These are phyloP conservation scores for Ligustrum vulgare DNA, from an alignment of 257 asterid species.

Conservation along the genomic window DNA sequence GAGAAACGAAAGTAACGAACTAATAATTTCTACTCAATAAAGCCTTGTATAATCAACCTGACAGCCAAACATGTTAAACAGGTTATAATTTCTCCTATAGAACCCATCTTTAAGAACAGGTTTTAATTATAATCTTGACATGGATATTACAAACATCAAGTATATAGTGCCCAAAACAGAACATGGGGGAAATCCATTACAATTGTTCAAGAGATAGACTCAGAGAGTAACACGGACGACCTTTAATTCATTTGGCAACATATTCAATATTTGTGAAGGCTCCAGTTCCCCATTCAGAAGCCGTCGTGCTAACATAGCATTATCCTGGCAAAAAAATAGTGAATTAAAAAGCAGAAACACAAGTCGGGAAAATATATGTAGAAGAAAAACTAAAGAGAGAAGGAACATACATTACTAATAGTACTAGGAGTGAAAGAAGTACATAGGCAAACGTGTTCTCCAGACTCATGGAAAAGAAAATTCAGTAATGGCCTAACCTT, in stretches of 20 bases:
- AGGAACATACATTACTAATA: not conserved
- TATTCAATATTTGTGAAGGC: constrained; percentile 62
- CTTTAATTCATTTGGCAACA: constrained; percentile 79
- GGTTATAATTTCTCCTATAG: constrained; percentile 32
- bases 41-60: not conserved
- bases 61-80: not conserved
- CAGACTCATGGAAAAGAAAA: not conserved
- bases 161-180: not conserved
- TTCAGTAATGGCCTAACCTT: constrained; percentile 45
- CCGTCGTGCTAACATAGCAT: constrained; percentile 55
- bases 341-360: constrained; percentile 16
- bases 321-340: constrained; percentile 43
- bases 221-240: constrained; percentile 33
- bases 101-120: not conserved
- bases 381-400: constrained; percentile 2
- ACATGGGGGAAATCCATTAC: not conserved
- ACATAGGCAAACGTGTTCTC: not conserved
- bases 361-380: constrained; percentile 9
- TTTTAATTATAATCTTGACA: constrained; percentile 2
- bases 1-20: not conserved
- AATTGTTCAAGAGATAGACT: not conserved
- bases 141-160: constrained; percentile 4
- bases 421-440: constrained; percentile 8
- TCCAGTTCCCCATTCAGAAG: constrained; percentile 76
- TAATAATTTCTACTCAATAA: not conserved